Base-by-base conservation (phyloP, 352 stramenopile species). In the Pythium phragmitis region DNA sequence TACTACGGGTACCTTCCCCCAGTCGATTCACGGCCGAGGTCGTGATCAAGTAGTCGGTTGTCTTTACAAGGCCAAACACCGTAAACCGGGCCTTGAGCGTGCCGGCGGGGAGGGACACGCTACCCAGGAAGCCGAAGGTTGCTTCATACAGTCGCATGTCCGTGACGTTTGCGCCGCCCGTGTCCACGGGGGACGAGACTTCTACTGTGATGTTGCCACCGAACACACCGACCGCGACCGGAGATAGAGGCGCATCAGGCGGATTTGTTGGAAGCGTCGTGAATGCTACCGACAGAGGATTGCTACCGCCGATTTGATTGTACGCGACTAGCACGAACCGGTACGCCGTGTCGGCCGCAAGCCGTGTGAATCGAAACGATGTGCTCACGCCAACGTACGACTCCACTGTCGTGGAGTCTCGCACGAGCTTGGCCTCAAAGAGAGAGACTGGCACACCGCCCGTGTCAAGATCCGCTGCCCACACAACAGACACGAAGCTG, bases 171-270 rank as follows among this genome's bases (percentile, higher is more conserved):
- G 63, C 60, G 21, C 82, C 82, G 36, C 82, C 82, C 1, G 75
- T 80, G n/a, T 84, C 73, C 0, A 74, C 1, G 11, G 82, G 79
- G 14, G 61, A 26, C 0, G 60, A 42, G 0, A 88, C 21, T 55
- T 83, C 60, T 13, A 89, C 58, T 5, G 79, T 89, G n/a, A 88
- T 74, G 41, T 84, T 91, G 2, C 80, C 80, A 16, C 82, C 82
- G 65, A 76, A 88, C 28, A 87, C 62, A 7, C 54, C 68, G 16
- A 78, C 36, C 2, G 67, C 65, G 1, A 75, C 30, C 0, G 80
- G 80, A 6, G 53, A 59, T 2, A 50, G 37, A 14, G 79, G 77
- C 2, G 51, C 49, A 9, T 63, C 72, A 0, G 82, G 79, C 2
- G 68, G 21, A 0, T 60, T 56, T 13, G 63, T 34, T 6, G 43